A percentile compares a stretch with the other conserved stretches of the same genome.
These are phyloP conservation scores for Chaetomiaceae sp. DNA, from an alignment of 2,329 filamentous ascomycete genomes.

Conservation along the genomic window DNA sequence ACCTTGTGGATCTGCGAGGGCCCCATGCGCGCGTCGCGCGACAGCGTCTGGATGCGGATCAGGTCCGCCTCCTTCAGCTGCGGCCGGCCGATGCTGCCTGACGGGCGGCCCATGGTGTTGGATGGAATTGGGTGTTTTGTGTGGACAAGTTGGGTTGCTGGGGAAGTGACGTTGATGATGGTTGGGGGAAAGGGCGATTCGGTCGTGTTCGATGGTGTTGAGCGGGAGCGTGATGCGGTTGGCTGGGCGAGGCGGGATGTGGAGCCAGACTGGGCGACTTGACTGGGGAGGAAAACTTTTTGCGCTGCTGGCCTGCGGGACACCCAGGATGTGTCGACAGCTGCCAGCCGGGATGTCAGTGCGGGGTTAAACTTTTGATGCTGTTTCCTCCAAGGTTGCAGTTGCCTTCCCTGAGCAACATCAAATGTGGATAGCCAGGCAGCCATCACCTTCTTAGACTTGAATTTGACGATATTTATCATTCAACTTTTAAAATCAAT, in stretches of 20 bases:
- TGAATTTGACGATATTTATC: no score
- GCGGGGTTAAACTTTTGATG: no score
- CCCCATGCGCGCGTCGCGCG: slow-evolving; percentile 11
- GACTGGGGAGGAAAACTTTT: neutral
- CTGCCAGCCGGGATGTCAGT: neutral
- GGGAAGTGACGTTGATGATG: neutral
- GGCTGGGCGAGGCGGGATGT: neutral
- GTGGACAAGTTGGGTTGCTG: neutral
- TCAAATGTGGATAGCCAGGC: no score
- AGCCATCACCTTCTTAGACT: neutral
- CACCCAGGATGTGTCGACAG: neutral
- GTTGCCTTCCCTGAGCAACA: no score
- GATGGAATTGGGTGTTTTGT: neutral
- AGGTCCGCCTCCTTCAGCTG: slow-evolving; percentile 11
- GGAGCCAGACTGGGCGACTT: neutral
- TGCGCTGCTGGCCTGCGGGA: neutral
- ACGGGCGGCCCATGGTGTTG: slow-evolving; percentile 1
- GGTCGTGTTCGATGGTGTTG: no score
- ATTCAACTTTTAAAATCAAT: no score
- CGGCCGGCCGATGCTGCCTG: slow-evolving; percentile 3
- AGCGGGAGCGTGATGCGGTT: neutral
- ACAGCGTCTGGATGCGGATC: slow-evolving; percentile 11
- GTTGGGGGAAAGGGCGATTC: no score
- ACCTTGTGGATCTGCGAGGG: slow-evolving; percentile 10
- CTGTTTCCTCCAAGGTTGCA: no score